Percentiles rank a stretch among this genome's conserved stretches.
These are phyloP conservation scores for Maudiozyma serrabonitensis DNA, from an alignment of 805 yeast species.

Conservation along the genomic window DNA sequence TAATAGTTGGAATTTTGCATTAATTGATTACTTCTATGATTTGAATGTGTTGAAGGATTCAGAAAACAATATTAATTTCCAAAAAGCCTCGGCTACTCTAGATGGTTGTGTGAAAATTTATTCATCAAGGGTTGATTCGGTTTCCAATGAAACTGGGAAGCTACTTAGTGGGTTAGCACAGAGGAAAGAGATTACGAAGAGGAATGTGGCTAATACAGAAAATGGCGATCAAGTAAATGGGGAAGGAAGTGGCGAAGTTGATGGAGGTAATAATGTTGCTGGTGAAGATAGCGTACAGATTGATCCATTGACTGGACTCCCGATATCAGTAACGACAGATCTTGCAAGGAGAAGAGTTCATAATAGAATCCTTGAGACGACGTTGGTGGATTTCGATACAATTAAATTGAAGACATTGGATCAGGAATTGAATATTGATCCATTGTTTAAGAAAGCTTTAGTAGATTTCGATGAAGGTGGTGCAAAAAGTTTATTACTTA, in stretches of 20 bases:
- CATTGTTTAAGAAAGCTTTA: constrained; percentile 62
- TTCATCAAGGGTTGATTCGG: constrained; percentile 83
- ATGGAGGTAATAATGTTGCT: constrained; percentile 18
- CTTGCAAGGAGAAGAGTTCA: constrained; percentile 20
- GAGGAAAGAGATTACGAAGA: constrained; percentile 19
- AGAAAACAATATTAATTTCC: constrained; percentile 59
- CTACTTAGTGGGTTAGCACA: constrained; percentile 66
- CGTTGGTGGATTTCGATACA: constrained; percentile 41
- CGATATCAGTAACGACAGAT: constrained; percentile 20
- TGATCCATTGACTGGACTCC: constrained; percentile 29
- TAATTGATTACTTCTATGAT: constrained; percentile 87
- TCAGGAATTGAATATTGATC: constrained; percentile 59
- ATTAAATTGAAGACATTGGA: constrained; percentile 48
- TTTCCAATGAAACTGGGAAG: constrained; percentile 82
- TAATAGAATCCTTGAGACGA: constrained; percentile 32
- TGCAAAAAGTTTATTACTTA: constrained; percentile 57
- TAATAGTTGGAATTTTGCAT: constrained; percentile 84
- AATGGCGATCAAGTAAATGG: constrained; percentile 12
- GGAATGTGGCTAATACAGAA: constrained; percentile 9
- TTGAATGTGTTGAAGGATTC: constrained; percentile 65
- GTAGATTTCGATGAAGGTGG: constrained; percentile 82
- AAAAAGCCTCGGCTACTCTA: not conserved
- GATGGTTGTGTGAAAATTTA: constrained; percentile 94
- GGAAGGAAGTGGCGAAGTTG: constrained; percentile 15
- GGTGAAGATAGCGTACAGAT: constrained; percentile 21